Base-by-base conservation (phyloP, 495 filamentous ascomycete genomes). In the Chaetomium cochliodes region DNA sequence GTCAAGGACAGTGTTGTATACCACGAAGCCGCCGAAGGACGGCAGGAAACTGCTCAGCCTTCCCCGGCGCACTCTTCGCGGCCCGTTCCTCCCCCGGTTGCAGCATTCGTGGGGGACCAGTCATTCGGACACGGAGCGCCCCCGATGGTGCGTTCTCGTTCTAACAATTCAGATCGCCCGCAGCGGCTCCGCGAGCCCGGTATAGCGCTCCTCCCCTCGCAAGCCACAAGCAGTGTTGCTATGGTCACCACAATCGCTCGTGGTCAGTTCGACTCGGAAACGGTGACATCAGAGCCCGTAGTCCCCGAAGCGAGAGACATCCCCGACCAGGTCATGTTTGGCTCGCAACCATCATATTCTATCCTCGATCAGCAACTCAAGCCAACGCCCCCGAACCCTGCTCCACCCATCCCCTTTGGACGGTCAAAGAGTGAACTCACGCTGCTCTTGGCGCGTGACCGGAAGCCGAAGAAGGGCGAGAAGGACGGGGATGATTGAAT, bases 401-500 rank as follows among this genome's bases (percentile, higher is more conserved):
- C 73, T 20, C 70, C 74, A n/a, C 56, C 68, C 0, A 71, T 78
- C 18, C 75, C 75, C 18, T 77, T 83, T 30, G 77, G 74, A 13
- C 72, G 80, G 60, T 79, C 81, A 13, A 82, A 77, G 71, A 84
- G 82, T 59, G 78, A 85, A 65, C 74, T 85, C 39, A 76, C 76
- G 22, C 63, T 85, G 2, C 67, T 85, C 7, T 70, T 85, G 58
- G 78, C 81, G 39, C 74, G 74, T 11, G 75, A 74, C 8, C 74
- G 80, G 15, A 73, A 67, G 59, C 42, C 66, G 11, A 52, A 60
- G 13, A 69, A 67, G 33, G 56, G 26, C 2, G 39, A 65, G 13
- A 69, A 67, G 33, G 56, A 22, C 2, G 39, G 63, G 41, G 57
- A 53, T 20, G 9, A n/a, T 50, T 22, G 46, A 50, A 6, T n/a